A percentile compares a stretch with the other conserved stretches of the same genome.
These are phyloP conservation scores for Arctostaphylos glauca DNA, from an alignment of 148 eudicot genomes.

Conservation along the genomic window DNA sequence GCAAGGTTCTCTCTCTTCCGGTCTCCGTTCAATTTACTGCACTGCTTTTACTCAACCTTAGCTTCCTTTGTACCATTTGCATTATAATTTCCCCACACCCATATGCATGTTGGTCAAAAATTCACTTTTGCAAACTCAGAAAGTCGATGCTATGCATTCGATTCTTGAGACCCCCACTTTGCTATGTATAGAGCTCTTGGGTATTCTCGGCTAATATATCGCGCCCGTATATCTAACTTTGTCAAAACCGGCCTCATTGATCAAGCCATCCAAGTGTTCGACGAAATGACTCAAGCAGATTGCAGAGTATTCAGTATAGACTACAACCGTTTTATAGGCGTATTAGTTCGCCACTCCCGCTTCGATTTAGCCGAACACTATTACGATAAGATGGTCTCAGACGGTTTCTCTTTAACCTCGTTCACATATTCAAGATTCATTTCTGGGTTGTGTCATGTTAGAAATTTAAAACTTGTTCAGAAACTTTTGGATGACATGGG, in stretches of 20 bases:
- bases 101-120: background rate
- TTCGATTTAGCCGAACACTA: constrained; percentile 74
- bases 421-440: constrained; percentile 95
- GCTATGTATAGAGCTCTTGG: constrained; percentile 77
- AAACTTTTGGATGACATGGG: constrained; percentile 72
- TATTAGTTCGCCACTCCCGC: constrained; percentile 60
- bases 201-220: constrained; percentile 65
- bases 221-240: constrained; percentile 66
- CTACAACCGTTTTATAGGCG: constrained; percentile 88
- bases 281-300: constrained; percentile 79
- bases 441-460: constrained; percentile 67
- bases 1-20: constrained; percentile 9
- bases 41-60: background rate
- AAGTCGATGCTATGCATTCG: constrained; percentile 52
- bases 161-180: constrained; percentile 36
- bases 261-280: constrained; percentile 75
- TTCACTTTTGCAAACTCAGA: background rate
- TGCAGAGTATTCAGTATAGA: constrained; percentile 82
- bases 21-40: background rate
- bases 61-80: background rate
- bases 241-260: constrained; percentile 84
- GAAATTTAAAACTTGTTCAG: constrained; percentile 56
- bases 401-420: constrained; percentile 75
- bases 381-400: constrained; percentile 54
- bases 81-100: background rate